Evolutionary conservation across 306 rosid genomes (phyloP), one percentile per base, ranked within the genome.

Genomic region (Acmispon strigosus): DNA sequence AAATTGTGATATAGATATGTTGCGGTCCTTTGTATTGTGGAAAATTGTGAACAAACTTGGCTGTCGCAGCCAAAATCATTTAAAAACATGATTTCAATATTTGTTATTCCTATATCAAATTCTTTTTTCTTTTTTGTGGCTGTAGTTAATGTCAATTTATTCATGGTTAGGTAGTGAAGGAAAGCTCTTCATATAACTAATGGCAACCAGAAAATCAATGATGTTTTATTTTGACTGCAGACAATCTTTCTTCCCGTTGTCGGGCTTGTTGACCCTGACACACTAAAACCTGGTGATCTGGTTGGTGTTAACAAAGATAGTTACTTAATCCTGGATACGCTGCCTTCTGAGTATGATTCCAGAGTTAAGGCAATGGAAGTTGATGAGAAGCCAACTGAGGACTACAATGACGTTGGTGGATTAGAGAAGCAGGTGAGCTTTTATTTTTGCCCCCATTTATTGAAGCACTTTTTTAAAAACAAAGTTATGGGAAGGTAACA

Each of bases 281-380:
- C 84, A 59, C 72, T 93, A 22, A 93, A 93, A 76, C 98, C 98
- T 1, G 97, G 98, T 53, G 98, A 93, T 84, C 90, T 93, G 60
- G 98, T 93, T 76, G 98, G 98, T 55, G 98, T 92, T 63, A 92
- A 92, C 87, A 90, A 92, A 70, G 98, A 93, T 76, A 93, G 98
- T 85, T 93, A 90, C 81, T 81, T 93, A 81, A 93, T 90, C 72
- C 79, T 93, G 86, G 98, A 93, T 83, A 93, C 97, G 15, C 67
- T 92, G 19, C 98, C 98, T 32, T 92, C 98, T 4, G 98, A 92
- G 77, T 92, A 92, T 78, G 98, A 93, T 75, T 93, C 98, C 51
- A 83, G 96, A 72, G 96, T 94, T 17, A 94, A 94, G 82, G 97
- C 96, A 42, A 94, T 94, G 97, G 99, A 91, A 74, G 99, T 94